Base-by-base conservation (phyloP, 176 grass and related monocot genomes). In the Oryza coarctata region DNA sequence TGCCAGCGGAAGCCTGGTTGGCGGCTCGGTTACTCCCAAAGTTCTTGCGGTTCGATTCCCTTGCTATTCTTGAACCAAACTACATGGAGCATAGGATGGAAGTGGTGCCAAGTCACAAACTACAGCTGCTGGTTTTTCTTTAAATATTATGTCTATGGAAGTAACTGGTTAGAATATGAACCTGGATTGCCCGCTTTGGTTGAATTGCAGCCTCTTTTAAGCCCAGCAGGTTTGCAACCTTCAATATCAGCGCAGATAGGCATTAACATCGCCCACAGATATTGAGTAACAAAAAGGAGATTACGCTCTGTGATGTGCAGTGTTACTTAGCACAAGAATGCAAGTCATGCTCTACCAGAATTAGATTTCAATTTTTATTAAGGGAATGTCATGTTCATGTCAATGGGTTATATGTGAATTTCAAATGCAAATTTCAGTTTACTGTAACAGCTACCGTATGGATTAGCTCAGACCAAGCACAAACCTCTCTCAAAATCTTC, bases 401-500 rank as follows among this genome's bases (percentile, higher is more conserved):
- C 44, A 75, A 58, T 40, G 41, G 15, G 18, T 30, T 27, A 9
- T 22, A 41, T 41, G 4, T n/a, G 17, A 20, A 30, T 64, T 85
- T 65, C 40, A 20, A 39, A 63, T 23, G 38, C n/a, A 39, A 75
- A 64, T 32, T 34, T 1, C 9, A 50, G 62, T 52, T 15, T 3
- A 68, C 14, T 83, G 64, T 39, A 69, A n/a, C n/a, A 57, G 11
- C 9, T 23, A 26, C 33, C 34, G 44, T 66, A 40, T 17, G 57
- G 75, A 73, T 20, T 28, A 65, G 50, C 9, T 15, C 1, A 75
- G 62, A 81, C 44, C 10, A 68, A 72, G 75, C 29, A 77, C 71
- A 91, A 77, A 99, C 96, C 93, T 95, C 87, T 93, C 91, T 93
- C 63, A 99, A 82, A n/a, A 99, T 99, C 86, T 93, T 98, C 76